Evolutionary conservation across 169 alveolate genomes (phyloP).

Genomic region (Cyclospora cayetanensis): DNA sequence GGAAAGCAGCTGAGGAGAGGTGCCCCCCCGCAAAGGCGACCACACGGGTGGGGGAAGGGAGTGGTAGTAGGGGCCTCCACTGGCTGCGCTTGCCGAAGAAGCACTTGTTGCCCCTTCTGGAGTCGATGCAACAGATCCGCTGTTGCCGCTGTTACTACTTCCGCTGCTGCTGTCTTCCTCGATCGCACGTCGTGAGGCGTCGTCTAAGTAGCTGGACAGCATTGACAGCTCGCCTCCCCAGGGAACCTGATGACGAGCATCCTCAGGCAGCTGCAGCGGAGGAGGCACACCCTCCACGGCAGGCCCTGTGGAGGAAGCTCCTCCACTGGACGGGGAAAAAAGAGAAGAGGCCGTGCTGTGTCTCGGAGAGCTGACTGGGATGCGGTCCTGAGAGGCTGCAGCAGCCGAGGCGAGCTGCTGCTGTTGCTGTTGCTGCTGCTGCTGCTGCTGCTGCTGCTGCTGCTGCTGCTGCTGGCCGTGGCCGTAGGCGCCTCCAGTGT

Average conservation of each 20-base stretch:
- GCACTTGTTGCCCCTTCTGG: slow-evolving; percentile 24
- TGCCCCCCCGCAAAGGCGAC: slow-evolving; percentile 49
- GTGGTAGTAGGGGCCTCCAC: background rate
- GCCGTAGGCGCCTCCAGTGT: slow-evolving; percentile 18
- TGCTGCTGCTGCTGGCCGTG: slow-evolving; percentile 9
- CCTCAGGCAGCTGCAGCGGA: slow-evolving; percentile 48
- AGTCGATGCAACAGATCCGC: slow-evolving; percentile 29
- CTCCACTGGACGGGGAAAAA: no score
- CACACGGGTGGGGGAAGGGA: slow-evolving; percentile 45
- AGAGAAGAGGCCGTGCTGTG: no score
- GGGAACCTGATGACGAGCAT: background rate
- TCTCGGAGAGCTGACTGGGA: no score
- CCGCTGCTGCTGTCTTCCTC: slow-evolving; percentile 21
- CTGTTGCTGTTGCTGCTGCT: slow-evolving; percentile 35
- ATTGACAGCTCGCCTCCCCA: slow-evolving; percentile 25
- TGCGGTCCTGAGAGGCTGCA: slow-evolving; percentile 15
- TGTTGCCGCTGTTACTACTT: background rate
- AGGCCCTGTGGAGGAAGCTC: no score
- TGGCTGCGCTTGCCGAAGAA: background rate
- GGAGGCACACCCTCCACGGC: no score
- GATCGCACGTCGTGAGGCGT: background rate
- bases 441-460: slow-evolving; percentile 42
- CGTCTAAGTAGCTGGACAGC: slow-evolving; percentile 37
- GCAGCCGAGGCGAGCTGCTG: slow-evolving; percentile 24
- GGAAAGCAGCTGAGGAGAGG: slow-evolving; percentile 28